Percentiles rank a stretch among this genome's conserved stretches.
phyloP scores from a whole-genome alignment of 192 early-diverging fungal genomes.

The Neocallimastix lanati region DNA sequence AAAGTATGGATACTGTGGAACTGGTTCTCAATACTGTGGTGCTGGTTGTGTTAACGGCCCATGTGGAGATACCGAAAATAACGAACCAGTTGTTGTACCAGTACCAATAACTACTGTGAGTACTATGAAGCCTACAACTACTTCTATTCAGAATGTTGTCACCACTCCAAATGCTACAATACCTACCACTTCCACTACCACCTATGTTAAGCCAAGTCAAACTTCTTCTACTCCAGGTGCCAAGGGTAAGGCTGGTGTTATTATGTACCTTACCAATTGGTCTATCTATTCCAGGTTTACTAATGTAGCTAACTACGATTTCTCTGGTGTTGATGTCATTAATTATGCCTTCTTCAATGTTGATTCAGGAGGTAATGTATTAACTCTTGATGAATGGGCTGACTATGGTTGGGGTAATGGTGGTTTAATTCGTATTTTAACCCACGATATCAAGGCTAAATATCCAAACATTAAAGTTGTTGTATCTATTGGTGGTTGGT shows the following conservation, averaged over 20 bases:
- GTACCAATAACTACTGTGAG: background rate
- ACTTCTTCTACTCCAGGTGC: no score
- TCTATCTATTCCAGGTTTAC: background rate
- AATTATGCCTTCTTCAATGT: background rate
- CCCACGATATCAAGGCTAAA: background rate
- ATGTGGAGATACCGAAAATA: background rate
- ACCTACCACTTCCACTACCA: background rate
- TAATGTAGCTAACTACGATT: background rate
- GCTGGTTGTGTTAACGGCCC: background rate
- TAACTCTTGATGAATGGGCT: background rate
- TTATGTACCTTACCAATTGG: background rate
- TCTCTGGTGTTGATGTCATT: background rate
- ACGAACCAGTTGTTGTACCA: background rate
- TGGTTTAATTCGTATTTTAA: background rate
- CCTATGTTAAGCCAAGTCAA: background rate
- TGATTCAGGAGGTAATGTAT: background rate
- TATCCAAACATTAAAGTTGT: slow-evolving; percentile 23
- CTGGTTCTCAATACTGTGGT: background rate
- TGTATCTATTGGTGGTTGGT: slow-evolving; percentile 56
- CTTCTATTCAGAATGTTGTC: background rate
- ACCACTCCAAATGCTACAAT: background rate
- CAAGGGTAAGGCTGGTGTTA: background rate
- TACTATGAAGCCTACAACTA: background rate
- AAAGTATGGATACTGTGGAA: background rate
- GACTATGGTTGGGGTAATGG: background rate